Conservation (phyloP, 352 stramenopile genomes). For the Elongisporangium anandrum region DNA sequence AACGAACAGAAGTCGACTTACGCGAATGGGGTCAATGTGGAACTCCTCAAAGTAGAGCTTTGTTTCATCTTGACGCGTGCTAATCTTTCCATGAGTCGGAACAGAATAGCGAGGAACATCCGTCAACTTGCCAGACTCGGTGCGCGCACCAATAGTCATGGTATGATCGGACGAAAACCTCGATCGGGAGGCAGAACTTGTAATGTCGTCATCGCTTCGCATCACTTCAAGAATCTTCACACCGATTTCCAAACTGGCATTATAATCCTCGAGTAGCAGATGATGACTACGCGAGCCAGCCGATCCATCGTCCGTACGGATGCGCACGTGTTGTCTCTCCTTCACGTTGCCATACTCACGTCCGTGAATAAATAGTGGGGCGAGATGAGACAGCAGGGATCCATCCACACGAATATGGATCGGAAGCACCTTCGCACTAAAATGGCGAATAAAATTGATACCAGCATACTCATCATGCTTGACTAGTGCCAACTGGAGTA, state of each 20-base stretch:
- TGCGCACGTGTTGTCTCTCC: slow-evolving; percentile 1
- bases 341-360: slow-evolving; percentile 32
- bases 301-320: slow-evolving; percentile 12
- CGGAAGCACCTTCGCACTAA: slow-evolving; percentile 63
- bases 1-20: slow-evolving; percentile 18
- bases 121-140: neutral
- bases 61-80: slow-evolving; percentile 37
- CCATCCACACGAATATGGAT: slow-evolving; percentile 81
- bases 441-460: slow-evolving; percentile 86
- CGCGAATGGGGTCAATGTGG: slow-evolving; percentile 74
- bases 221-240: slow-evolving; percentile 69
- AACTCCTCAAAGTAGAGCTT: slow-evolving; percentile 91
- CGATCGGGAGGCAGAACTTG: slow-evolving; percentile 35
- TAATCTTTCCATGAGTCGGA: slow-evolving; percentile 23
- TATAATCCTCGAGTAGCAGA: slow-evolving; percentile 65
- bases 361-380: slow-evolving; percentile 54
- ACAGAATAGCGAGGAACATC: slow-evolving; percentile 6
- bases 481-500: slow-evolving; percentile 69
- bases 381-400: slow-evolving; percentile 70
- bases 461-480: slow-evolving; percentile 84
- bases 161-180: slow-evolving; percentile 13
- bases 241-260: slow-evolving; percentile 60
- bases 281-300: slow-evolving; percentile 32
- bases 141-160: neutral
- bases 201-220: slow-evolving; percentile 45